Evolutionary conservation across 805 yeast genomes (phyloP), one percentile per base, ranked within the genome.

Genomic region (Starmerella davenportii): DNA sequence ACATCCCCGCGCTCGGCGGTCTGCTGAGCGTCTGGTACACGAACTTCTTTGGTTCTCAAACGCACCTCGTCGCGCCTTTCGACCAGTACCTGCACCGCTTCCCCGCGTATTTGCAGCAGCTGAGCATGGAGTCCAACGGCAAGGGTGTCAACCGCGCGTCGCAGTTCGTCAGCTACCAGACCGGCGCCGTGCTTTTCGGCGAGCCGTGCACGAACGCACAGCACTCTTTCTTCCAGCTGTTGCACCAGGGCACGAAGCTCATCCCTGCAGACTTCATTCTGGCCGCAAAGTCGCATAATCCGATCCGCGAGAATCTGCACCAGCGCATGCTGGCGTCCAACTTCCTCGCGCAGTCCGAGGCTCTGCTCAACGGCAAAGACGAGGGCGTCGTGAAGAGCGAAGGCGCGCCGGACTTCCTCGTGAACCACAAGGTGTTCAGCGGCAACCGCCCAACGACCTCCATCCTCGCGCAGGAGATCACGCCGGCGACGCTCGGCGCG

Each of bases 381-480:
- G 50, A 49, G 47, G 76, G 68, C 31, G 73, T 77, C 57, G 94
- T 85, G 44, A 70, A 78, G 63, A 68, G 79, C 46, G 96, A 87
- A 65, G 95, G 94, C 57, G 79, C 85, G 41, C 69, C 78, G 41
- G 92, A 80, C 40, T 75, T 72, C 43, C 70, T 90, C 46, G 76
- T 84, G 45, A 93, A 95, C 53, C 98, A 90, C 73, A 90, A 90
- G 73, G 71, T 79, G 48, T 90, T 90, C 74, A 72, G 85, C 37
- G 98, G 98, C 63, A 87, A 90, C 77, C 79, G 96, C 69, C 98
- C 98, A 61, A 90, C 98, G 50, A 90, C 98, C 40, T 82, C 95
- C 15, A 90, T 90, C 58, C 70, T 90, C 60, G 87, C 90, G 38
- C 93, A 90, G 69, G 74, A 81, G 66, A 80, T 87, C 59, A 87